Evolutionary conservation across 2,329 filamentous ascomycete species (phyloP).

Genomic region (Ophiocordyceps camponoti-rufipedis): DNA sequence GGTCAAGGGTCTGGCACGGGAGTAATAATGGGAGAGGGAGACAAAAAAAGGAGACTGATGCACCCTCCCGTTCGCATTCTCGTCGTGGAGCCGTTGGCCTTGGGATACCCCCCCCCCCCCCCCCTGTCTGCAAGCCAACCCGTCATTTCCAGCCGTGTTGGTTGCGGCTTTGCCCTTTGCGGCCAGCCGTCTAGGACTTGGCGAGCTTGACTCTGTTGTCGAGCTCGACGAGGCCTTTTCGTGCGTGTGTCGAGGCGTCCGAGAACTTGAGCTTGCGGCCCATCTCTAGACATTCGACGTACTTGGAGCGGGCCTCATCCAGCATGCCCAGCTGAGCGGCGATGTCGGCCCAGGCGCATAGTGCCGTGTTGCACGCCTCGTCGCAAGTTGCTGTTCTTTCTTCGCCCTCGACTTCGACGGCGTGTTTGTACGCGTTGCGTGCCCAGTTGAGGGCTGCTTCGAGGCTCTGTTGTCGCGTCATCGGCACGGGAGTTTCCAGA

Average conservation of each 20-base stretch:
- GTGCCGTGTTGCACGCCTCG: conserved; percentile 61
- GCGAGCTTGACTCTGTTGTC: neutral
- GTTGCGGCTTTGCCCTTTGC: neutral
- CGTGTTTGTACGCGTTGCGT: conserved; percentile 52
- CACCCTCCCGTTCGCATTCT: neutral
- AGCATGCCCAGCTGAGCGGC: conserved; percentile 54
- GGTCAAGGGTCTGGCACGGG: neutral
- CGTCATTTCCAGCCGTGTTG: neutral
- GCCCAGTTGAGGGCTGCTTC: conserved; percentile 64
- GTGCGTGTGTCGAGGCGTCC: conserved; percentile 31
- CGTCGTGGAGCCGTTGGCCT: neutral
- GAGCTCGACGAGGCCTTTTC: conserved; percentile 27
- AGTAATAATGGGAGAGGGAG: neutral
- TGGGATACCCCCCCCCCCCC: neutral
- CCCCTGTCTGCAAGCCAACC: neutral
- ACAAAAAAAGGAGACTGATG: neutral
- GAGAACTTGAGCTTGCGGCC: conserved; percentile 33
- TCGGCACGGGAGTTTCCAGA: conserved; percentile 13
- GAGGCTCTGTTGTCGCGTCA: conserved; percentile 41
- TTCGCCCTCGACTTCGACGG: conserved; percentile 44
- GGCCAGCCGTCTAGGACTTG: no score
- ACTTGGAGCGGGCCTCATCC: conserved; percentile 47
- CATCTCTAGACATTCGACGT: conserved; percentile 47
- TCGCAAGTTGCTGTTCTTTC: conserved; percentile 65
- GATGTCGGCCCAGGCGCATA: conserved; percentile 77